phyloP scores from a whole-genome alignment of 2,329 filamentous ascomycete species.

The Westerdykella ornata region DNA sequence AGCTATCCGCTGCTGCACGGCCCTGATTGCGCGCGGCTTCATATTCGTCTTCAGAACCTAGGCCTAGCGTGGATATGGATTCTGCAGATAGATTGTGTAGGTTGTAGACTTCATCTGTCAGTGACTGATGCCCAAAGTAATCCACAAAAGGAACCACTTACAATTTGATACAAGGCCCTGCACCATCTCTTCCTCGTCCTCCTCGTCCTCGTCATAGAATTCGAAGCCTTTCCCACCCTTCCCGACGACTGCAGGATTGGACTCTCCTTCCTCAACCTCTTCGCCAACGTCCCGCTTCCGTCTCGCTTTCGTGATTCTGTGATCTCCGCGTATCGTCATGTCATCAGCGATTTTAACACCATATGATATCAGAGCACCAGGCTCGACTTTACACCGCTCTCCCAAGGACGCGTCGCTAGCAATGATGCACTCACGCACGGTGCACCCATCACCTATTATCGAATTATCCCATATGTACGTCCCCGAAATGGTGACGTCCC shows the following conservation, averaged over 20 bases:
- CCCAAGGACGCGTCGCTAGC: conserved; percentile 68
- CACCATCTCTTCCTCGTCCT: conserved; percentile 54
- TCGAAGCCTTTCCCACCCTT: conserved; percentile 55
- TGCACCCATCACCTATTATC: conserved; percentile 66
- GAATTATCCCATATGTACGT: conserved; percentile 86
- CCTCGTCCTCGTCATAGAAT: conserved; percentile 53
- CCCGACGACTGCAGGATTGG: conserved; percentile 52
- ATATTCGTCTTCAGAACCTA: conserved; percentile 40
- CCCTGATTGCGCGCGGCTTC: conserved; percentile 43
- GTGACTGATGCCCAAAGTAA: neutral
- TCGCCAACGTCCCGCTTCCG: conserved; percentile 41
- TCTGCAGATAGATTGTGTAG: conserved; percentile 45
- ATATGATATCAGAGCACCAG: conserved; percentile 73
- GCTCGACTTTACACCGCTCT: conserved; percentile 59
- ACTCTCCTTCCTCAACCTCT: conserved; percentile 29
- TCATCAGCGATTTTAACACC: conserved; percentile 65
- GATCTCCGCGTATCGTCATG: conserved; percentile 41
- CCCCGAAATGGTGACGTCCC: conserved; percentile 69
- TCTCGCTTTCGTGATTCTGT: conserved; percentile 44
- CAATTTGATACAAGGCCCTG: conserved; percentile 35
- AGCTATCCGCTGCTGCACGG: conserved; percentile 61
- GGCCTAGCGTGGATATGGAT: conserved; percentile 60
- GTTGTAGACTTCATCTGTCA: conserved; percentile 43
- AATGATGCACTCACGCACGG: conserved; percentile 66
- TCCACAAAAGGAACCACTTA: conserved; percentile 14